Evolutionary conservation across 805 yeast genomes (phyloP), one percentile per base, ranked within the genome.

Genomic region (Suhomyces kilbournensis): DNA sequence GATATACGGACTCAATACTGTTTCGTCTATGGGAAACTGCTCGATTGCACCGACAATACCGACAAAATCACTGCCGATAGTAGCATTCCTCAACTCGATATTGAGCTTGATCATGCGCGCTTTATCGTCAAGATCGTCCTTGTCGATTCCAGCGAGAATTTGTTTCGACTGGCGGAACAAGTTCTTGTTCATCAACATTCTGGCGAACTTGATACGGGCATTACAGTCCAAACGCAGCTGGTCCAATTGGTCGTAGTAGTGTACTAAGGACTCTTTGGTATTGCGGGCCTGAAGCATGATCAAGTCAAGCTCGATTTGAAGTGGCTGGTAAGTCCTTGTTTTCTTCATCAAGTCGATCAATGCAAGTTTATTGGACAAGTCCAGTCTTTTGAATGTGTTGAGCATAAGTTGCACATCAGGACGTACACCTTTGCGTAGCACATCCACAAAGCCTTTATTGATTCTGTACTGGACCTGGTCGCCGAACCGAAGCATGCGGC

Each of bases 361-460:
- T 12, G 61, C 60, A 8, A 57, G 48, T 52, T 67, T 58, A 30
- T 70, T 60, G 17, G 56, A 51, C 17, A 52, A 32, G 40, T 65
- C 64, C 58, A 66, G 64, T 30, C 65, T 57, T 26, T 61, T 54
- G 48, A 70, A 67, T 0, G 77, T 71, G 39, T 61, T 66, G 44
- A 66, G 66, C 5, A 75, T 52, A n/a, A 72, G 48, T 14, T 51
- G 49, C 45, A 59, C 57, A 51, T 74, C 76, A 0, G 78, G 78
- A 25, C 64, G 58, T 7, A 74, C 65, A 0, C 78, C 78, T 48
- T 60, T 62, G n/a, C 67, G 54, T 25, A 72, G 49, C 7, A 74
- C 50, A 14, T 67, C 71, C 7, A 54, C 55, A 44, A 74, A 69
- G 20, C 78, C 79, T 44, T 61, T 57, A 20, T 62, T 60, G 32